phyloP scores from a whole-genome alignment of 2,329 filamentous ascomycete genomes.

The Delphinella strobiligena region DNA sequence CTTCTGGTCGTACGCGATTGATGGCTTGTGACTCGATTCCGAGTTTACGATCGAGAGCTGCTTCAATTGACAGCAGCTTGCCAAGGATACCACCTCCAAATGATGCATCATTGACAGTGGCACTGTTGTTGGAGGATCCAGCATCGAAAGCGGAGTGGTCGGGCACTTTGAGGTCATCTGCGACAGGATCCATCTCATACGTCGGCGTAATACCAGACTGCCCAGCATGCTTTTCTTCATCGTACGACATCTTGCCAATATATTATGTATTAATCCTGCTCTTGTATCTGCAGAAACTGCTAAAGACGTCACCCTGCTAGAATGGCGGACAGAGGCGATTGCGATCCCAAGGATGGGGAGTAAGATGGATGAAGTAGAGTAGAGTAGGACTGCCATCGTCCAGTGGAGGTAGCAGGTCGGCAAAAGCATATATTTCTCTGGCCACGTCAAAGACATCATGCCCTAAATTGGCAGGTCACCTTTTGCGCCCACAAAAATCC shows the following conservation, averaged over 20 bases:
- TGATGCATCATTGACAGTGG: slow-evolving; percentile 4
- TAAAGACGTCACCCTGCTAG: too few species aligned
- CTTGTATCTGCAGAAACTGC: too few species aligned
- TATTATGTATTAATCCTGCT: background rate
- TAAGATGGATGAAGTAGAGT: too few species aligned
- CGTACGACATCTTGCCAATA: background rate
- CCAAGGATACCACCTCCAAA: slow-evolving; percentile 18
- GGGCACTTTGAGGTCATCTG: background rate
- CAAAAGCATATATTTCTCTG: too few species aligned
- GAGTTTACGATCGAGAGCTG: slow-evolving; percentile 32
- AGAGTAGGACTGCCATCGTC: too few species aligned
- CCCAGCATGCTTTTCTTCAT: background rate
- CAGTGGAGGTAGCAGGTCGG: too few species aligned
- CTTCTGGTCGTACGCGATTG: slow-evolving; percentile 33
- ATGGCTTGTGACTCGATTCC: slow-evolving; percentile 38
- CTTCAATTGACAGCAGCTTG: slow-evolving; percentile 25
- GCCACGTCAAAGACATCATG: too few species aligned
- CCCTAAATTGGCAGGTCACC: too few species aligned
- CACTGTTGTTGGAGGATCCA: background rate
- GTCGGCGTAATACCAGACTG: background rate
- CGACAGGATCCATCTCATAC: background rate
- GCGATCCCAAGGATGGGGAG: too few species aligned
- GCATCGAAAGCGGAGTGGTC: background rate
- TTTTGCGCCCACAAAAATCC: too few species aligned
- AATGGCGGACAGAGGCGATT: too few species aligned